phyloP scores from a whole-genome alignment of 345 rosid genomes.

The Jatropha curcas region DNA sequence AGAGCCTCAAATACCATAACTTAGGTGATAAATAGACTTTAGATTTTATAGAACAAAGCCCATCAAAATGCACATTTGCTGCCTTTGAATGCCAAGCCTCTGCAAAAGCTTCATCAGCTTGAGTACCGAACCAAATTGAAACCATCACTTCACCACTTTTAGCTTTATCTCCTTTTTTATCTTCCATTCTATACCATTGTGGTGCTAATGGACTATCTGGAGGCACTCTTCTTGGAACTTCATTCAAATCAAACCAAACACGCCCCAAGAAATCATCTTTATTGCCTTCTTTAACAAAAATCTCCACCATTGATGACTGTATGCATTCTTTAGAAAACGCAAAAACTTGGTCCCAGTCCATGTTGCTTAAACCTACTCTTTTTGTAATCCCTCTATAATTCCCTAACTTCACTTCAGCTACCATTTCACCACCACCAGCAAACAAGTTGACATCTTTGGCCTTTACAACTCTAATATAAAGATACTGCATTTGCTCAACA shows the following conservation, averaged over 20 bases:
- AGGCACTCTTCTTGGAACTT: slow-evolving; percentile 65
- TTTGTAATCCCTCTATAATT: slow-evolving; percentile 68
- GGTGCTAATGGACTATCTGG: slow-evolving; percentile 81
- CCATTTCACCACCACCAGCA: slow-evolving; percentile 49
- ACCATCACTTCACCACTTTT: slow-evolving; percentile 62
- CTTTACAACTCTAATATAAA: slow-evolving; percentile 64
- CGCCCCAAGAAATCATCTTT: slow-evolving; percentile 63
- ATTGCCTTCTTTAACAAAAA: slow-evolving; percentile 56
- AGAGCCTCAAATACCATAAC: slow-evolving; percentile 66
- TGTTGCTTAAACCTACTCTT: slow-evolving; percentile 37
- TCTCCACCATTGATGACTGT: slow-evolving; percentile 71
- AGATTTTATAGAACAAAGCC: slow-evolving; percentile 58
- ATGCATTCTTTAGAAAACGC: slow-evolving; percentile 76
- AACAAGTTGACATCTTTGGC: slow-evolving; percentile 42
- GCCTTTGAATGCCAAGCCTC: slow-evolving; percentile 81
- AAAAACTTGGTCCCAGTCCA: slow-evolving; percentile 70
- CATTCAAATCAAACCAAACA: slow-evolving; percentile 64
- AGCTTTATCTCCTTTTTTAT: slow-evolving; percentile 44
- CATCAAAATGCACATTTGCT: slow-evolving; percentile 63
- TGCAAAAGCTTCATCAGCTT: slow-evolving; percentile 70
- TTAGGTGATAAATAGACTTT: slow-evolving; percentile 75
- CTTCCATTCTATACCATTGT: slow-evolving; percentile 70
- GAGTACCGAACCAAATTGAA: slow-evolving; percentile 79
- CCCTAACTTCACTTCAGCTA: slow-evolving; percentile 64
- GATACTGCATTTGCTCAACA: slow-evolving; percentile 79